Base-by-base conservation (phyloP, 169 alveolate genomes). In the Plasmodium gaboni region DNA sequence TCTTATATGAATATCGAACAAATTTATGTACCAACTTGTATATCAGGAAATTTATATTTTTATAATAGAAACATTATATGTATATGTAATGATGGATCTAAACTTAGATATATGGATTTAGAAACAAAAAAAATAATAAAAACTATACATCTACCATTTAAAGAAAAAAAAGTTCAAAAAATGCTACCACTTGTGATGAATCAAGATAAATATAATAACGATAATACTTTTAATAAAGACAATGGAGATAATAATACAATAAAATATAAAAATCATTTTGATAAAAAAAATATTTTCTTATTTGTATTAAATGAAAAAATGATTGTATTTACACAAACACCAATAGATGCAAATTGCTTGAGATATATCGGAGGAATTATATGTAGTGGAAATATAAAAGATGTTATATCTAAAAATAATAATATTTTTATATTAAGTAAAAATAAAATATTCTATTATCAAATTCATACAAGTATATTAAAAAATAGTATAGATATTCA, bases 261-360 rank as follows among this genome's bases (percentile, higher is more conserved):
- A 55, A 26, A 48, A 69, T 32, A 8, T 22, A 53, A 68, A 83
- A 42, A 83, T 26, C 60, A 69, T 44, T 42, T 83, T 44, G 42
- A 83, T 22, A 83, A 69, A 83, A 83, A 69, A 22, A 55, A 83
- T 17, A 83, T 83, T 26, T 83, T 83, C 28, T 64, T 83, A 1
- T 70, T 83, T 57, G 73, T 68, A 13, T 60, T 83, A 9, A 83
- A 83, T 63, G 91, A 83, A 63, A 83, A 83, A 68, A 83, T 83
- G 91, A 69, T 83, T 50, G 91, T 83, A 26, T 83, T 83, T 12
- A 83, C 91, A 1, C 61, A 55, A 32, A 83, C 59, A 8, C 91
- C 91, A 7, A 67, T 83, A 22, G 85, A 63, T 6, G 57, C 91
- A 57, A 83, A 83, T 61, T 83, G 91, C 22, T 69, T 83, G 24